Base-by-base conservation (phyloP, 2,329 filamentous ascomycete species). In the Cadophora gregata region DNA sequence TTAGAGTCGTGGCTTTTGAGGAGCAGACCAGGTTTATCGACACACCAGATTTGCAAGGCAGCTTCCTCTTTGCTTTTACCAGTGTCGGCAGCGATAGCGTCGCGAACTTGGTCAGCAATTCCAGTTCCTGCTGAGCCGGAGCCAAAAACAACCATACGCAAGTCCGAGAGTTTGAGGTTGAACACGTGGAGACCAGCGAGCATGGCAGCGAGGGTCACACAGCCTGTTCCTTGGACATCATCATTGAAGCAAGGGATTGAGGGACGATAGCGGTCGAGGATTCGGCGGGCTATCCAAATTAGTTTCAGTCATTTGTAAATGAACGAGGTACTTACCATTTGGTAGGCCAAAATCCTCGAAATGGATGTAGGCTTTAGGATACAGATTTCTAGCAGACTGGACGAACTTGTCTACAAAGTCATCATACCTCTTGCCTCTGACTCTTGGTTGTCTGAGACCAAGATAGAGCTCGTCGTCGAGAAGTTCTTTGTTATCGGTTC, bases 241-340 rank as follows among this genome's bases (percentile, higher is more conserved):
- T 97, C 93, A 74, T 97, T 97, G 83, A 97, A 97, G 77, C 93
- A 96, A 0, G 93, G 84, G 8, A 95, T 89, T 59, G 90, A 75
- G 0, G 89, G 84, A 0, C 90, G 86, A 73, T 96, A 97, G 42
- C 83, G 85, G 67, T 97, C 91, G 0, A 97, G 82, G 2, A 97
- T 86, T 3, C 91, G 86, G 33, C 91, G 84, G 0, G 92, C 75
- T 75, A 45, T 16, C 4, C 10, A 1, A 6, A 3, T 63, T 19
- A 60, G 27, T 19, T 9, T 8, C 31, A 25, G 24, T 16, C 4
- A 25, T 19, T n/a, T 21, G 8, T 29, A 3, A 2, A 16, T 53
- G 16, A 4, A 6, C 10, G 14, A 5, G 7, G 8, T 3, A 68
- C 79, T 70, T 68, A 85, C 86, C 86, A 74, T 97, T 97, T 1